Percentiles rank a stretch among this genome's conserved stretches.
Evolutionary conservation across 2,329 filamentous ascomycete genomes (phyloP).

Genomic region (Epichloe uncinata): DNA sequence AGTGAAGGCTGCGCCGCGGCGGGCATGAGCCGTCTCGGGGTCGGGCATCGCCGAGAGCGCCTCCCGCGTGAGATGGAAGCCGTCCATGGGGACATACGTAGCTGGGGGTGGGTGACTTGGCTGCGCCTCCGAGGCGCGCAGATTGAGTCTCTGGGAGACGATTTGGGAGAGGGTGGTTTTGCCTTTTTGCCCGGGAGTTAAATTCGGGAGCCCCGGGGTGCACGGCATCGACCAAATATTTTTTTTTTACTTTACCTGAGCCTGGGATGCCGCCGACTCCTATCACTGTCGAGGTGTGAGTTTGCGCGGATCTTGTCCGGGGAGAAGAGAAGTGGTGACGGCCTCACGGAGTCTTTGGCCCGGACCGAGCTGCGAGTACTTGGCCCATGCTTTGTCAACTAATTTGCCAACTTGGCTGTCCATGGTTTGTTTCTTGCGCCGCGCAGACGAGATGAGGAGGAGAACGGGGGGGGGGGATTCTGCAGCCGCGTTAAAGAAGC

Average conservation of each 20-base stretch:
- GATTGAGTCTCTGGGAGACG: slow-evolving; percentile 56
- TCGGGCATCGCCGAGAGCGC: slow-evolving; percentile 75
- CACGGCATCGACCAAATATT: too few species aligned
- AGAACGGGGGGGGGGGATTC: too few species aligned
- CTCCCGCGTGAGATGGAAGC: slow-evolving; percentile 78
- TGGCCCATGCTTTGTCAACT: slow-evolving; percentile 56
- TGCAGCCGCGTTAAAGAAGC: too few species aligned
- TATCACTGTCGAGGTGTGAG: slow-evolving; percentile 42
- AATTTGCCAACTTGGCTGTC: slow-evolving; percentile 61
- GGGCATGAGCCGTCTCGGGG: slow-evolving; percentile 58
- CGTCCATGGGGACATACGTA: slow-evolving; percentile 82
- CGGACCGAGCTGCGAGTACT: slow-evolving; percentile 35
- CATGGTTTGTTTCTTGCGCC: slow-evolving; percentile 36
- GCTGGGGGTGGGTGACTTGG: slow-evolving; percentile 36
- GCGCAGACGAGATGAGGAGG: too few species aligned
- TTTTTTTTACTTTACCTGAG: slow-evolving; percentile 45
- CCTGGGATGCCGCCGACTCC: slow-evolving; percentile 85
- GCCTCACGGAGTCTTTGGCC: slow-evolving; percentile 36
- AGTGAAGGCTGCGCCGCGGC: slow-evolving; percentile 88
- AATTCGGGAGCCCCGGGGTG: too few species aligned
- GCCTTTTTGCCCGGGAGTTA: slow-evolving; percentile 24
- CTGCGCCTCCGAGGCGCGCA: slow-evolving; percentile 26
- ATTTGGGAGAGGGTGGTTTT: slow-evolving; percentile 68
- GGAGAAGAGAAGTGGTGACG: too few species aligned
- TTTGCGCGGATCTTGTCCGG: neutral